Base-by-base conservation (phyloP, 2,329 filamentous ascomycete genomes). In the Macrophomina pseudophaseolina region DNA sequence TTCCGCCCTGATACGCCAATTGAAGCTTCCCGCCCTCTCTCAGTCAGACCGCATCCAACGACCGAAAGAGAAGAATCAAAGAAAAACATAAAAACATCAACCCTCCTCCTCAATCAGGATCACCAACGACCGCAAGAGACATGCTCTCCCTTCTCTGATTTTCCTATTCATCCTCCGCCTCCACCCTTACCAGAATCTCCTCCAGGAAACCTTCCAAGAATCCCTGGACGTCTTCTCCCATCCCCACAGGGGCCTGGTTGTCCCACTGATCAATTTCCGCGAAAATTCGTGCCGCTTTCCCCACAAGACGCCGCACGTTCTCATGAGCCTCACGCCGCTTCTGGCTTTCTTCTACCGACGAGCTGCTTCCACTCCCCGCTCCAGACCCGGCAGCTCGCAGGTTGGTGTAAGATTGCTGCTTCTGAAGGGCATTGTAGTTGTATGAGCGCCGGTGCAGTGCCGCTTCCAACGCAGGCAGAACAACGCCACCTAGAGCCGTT, bases 121-220 rank as follows among this genome's bases (percentile, higher is more conserved):
- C 5, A 38, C 33, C 33, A 35, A 30, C 5, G 1, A 44, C 23
- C 56, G 48, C 4, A 30, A 49, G 58, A 38, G 44, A 38, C 18
- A 42, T 38, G 28, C 30, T 49, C 58, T 49, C 44, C 32, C n/a
- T n/a, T 40, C 51, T 6, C 12, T 14, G 40, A n/a, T 33, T 23
- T 12, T n/a, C 5, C 48, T 33, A 66, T 71, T 93, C 91, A 73
- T 95, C 92, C 68, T 93, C 84, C 4, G 94, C 92, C 81, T 98
- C 94, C 14, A 98, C 92, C 66, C 95, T 83, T 42, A 97, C 93
- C 28, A 99, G 82, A 30, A 99, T 90, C 82, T 99, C 95, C 78
- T 99, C 95, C 40, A 99, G 81, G 69, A 98, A 87, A 0, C 94
- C 94, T 78, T 99, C 95, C 7, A 98, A 80, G 72, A 98, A 96